Base-by-base conservation (phyloP, 352 stramenopile species). In the Pythium aquatile region DNA sequence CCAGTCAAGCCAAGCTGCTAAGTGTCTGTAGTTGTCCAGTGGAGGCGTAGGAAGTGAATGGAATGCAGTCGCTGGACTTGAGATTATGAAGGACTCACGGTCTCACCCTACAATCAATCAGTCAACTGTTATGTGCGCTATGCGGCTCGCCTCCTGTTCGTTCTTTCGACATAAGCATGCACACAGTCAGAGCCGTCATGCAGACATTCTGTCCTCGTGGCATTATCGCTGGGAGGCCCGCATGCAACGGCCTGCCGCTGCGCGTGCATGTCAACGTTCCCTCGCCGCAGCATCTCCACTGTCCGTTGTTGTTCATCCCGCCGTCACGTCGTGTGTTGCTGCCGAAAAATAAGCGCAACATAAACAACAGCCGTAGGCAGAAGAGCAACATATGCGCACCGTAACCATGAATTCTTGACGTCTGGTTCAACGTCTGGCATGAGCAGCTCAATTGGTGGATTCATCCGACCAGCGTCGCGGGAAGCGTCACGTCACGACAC, bases 331-430 rank as follows among this genome's bases (percentile, higher is more conserved):
- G 44, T 51, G 10, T 30, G 44, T 32, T 51, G 44, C 44, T 6
- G 8, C 4, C 9, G 44, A 20, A 51, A 8, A 30, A 2, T 29
- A 30, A 20, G n/a, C 44, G 44, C 44, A 30, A 51, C 44, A 51
- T 51, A 32, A 17, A 2, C 5, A 30, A 10, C 44, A 51, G 44
- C 44, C 40, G 20, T 5, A 17, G 40, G 40, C 37, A 54, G 32
- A 29, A 11, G 5, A 4, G 44, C 57, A 33, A 29, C 57, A 39
- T 56, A 35, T 1, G 17, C 29, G 57, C 57, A 56, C 30, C 57
- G 16, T 55, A 61, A 61, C 37, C 55, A 61, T 9, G 11, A 46
- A 58, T 58, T 29, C 28, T 28, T 42, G 52, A 58, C 52, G 52
- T 58, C 52, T 58, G 52, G 29, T 58, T 58, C 28, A 29, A 46